Base-by-base conservation (phyloP, 2,329 filamentous ascomycete genomes). In the Arthrobotrys sinensis region DNA sequence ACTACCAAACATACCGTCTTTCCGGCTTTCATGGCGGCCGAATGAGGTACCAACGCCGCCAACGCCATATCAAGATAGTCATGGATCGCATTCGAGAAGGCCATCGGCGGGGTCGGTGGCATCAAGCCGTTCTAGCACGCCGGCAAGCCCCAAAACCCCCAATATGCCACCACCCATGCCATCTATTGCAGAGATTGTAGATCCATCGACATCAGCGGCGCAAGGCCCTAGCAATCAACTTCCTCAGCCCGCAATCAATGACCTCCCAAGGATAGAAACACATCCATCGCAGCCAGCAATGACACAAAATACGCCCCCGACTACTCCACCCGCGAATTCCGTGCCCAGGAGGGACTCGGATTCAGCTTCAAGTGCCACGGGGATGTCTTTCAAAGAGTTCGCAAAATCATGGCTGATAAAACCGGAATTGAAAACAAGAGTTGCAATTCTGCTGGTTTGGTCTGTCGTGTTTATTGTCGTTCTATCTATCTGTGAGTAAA, bases 401-500 rank as follows among this genome's bases (percentile, higher is more conserved):
- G 67, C 67, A 32, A 67, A 79, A 36, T 45, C 63, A 16, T 79
- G 76, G 57, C 46, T 52, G 28, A 62, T n/a, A 8, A 66, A 67
- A 38, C 69, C 67, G 0, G 70, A 79, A 38, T 55, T 79, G 21
- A 75, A 68, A 65, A 79, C 55, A 1, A 75, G 69, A 64, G 76
- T 79, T n/a, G 57, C 55, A 45, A 72, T 79, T 66, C 64, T 79
- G 0, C n/a, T 75, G 16, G 62, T 75, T 46, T 79, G 73, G 79
- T 62, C 76, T n/a, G 24, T 80, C 32, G 57, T 80, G 6, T 78
- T 78, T 46, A 60, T 76, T 40, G 55, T 72, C n/a, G 53, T 70
- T 16, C 34, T 80, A 16, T 52, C 73, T n/a, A 68, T 76, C 40
- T 76, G 75, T 80, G 66, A 81, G 80, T 57, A 4, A 91, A 91